Percentiles rank a stretch among this genome's conserved stretches.
Conservation (phyloP, 768 basidiomycete species). For the Tephrocybe rancida region DNA sequence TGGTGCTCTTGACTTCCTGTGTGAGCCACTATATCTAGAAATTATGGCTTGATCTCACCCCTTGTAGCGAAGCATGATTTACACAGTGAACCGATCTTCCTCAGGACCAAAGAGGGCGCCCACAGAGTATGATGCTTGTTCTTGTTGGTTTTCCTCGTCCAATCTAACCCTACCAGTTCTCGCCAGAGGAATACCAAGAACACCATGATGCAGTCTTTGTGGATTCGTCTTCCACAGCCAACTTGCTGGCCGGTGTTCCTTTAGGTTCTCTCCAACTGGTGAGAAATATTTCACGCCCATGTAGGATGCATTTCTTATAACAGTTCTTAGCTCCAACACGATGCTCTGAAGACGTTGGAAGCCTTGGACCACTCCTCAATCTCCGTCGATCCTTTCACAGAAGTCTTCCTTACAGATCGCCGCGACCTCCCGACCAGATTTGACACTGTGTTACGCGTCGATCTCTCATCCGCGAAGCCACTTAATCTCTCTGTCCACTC, state of each 20-base stretch:
- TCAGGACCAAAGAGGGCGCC: conserved; percentile 56
- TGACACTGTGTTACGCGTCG: conserved; percentile 69
- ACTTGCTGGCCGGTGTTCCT: conserved; percentile 78
- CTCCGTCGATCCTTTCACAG: conserved; percentile 63
- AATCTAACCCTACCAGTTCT: conserved; percentile 41
- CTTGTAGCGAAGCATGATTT: conserved; percentile 73
- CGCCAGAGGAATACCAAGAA: conserved; percentile 55
- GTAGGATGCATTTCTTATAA: background rate
- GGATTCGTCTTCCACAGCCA: conserved; percentile 75
- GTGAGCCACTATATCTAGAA: conserved; percentile 43
- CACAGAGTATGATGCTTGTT: conserved; percentile 48
- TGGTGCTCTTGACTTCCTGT: conserved; percentile 81
- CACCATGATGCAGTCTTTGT: conserved; percentile 67
- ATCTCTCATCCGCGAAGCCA: conserved; percentile 51
- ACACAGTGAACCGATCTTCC: conserved; percentile 52
- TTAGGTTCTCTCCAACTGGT: conserved; percentile 80
- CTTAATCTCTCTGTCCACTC: conserved; percentile 44
- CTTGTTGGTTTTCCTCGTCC: background rate
- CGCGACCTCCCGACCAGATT: conserved; percentile 67
- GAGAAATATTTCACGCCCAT: conserved; percentile 18
- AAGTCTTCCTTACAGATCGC: conserved; percentile 74
- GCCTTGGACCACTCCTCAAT: conserved; percentile 50
- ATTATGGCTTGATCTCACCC: conserved; percentile 6
- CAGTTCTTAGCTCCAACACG: conserved; percentile 61
- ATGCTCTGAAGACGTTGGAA: conserved; percentile 76